These are phyloP conservation scores for Acaromyces ingoldii DNA, from an alignment of 1,284 basidiomycete species.

Conservation along the genomic window DNA sequence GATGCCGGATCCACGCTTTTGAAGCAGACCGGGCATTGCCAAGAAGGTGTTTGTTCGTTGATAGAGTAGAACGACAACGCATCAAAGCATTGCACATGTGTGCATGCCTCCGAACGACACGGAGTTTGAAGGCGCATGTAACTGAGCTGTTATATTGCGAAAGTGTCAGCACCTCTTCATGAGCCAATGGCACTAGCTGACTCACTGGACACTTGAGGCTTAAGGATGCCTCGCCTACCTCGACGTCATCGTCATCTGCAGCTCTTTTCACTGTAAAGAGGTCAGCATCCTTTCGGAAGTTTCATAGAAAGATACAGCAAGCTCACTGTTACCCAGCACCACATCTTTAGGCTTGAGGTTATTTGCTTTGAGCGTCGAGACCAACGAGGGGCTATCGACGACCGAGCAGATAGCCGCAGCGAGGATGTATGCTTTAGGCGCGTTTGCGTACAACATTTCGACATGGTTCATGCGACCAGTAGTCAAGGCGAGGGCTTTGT, in stretches of 20 bases:
- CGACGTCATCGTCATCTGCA: slow-evolving; percentile 46
- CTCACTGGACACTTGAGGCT: slow-evolving; percentile 55
- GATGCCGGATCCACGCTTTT: slow-evolving; percentile 71
- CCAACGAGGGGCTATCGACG: slow-evolving; percentile 26
- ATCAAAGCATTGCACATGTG: slow-evolving; percentile 94
- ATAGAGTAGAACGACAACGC: slow-evolving; percentile 87
- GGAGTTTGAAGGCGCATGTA: slow-evolving; percentile 81
- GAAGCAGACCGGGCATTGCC: slow-evolving; percentile 93
- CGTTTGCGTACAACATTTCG: slow-evolving; percentile 39
- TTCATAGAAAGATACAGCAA: not conserved
- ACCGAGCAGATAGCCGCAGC: slow-evolving; percentile 34
- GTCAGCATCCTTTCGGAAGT: slow-evolving; percentile 34
- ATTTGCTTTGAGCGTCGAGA: slow-evolving; percentile 25
- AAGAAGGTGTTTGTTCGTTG: slow-evolving; percentile 94
- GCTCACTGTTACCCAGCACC: slow-evolving; percentile 29
- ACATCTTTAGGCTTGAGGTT: slow-evolving; percentile 34
- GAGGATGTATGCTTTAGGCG: slow-evolving; percentile 20
- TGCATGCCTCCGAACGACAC: slow-evolving; percentile 75
- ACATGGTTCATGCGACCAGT: slow-evolving; percentile 24
- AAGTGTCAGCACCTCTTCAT: slow-evolving; percentile 85
- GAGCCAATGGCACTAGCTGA: slow-evolving; percentile 70
- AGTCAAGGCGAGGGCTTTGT: slow-evolving; percentile 16
- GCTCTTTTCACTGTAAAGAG: slow-evolving; percentile 42
- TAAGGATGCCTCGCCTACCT: slow-evolving; percentile 39
- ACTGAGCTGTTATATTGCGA: slow-evolving; percentile 75